A percentile compares a stretch with the other conserved stretches of the same genome.
Evolutionary conservation across 2,329 filamentous ascomycete species (phyloP).

Genomic region (Fusarium mangiferae): DNA sequence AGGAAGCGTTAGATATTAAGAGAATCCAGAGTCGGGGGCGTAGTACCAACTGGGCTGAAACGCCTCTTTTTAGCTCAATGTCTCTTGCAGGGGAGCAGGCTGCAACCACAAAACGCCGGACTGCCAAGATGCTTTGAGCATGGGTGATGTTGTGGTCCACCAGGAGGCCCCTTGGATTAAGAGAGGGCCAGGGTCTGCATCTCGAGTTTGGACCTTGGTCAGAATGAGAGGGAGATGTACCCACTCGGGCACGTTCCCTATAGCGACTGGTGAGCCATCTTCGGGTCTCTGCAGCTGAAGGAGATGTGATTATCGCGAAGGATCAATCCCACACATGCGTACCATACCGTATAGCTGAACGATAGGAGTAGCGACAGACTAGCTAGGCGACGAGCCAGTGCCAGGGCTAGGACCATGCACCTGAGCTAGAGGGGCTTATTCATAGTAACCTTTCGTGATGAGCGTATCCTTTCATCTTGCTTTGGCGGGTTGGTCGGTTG

Average conservation of each 20-base stretch:
- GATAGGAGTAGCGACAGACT: neutral
- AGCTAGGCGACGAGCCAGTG: slow-evolving; percentile 11
- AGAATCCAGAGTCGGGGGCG: slow-evolving; percentile 38
- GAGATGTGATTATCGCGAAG: neutral
- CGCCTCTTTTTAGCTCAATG: slow-evolving; percentile 40
- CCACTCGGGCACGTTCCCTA: slow-evolving; percentile 6
- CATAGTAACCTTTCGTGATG: neutral
- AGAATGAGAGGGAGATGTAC: slow-evolving; percentile 24
- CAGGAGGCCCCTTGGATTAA: slow-evolving; percentile 38
- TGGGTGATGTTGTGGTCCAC: slow-evolving; percentile 37
- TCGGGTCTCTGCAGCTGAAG: neutral
- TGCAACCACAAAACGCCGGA: slow-evolving; percentile 43
- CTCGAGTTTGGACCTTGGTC: slow-evolving; percentile 10
- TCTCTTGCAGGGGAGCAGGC: slow-evolving; percentile 34
- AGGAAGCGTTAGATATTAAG: slow-evolving; percentile 45
- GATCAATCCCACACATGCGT: neutral
- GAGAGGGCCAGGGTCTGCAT: slow-evolving; percentile 14
- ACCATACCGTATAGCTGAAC: neutral
- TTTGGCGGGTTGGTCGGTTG: slow-evolving; percentile 19
- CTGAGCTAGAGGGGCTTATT: slow-evolving; percentile 8
- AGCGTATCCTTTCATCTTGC: slow-evolving; percentile 20
- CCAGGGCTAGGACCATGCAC: slow-evolving; percentile 3
- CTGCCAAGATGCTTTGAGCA: slow-evolving; percentile 38
- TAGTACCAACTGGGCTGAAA: slow-evolving; percentile 33
- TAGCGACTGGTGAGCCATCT: neutral